Conservation (phyloP, 2,329 filamentous ascomycete species). For the Paracamarosporium sp. region DNA sequence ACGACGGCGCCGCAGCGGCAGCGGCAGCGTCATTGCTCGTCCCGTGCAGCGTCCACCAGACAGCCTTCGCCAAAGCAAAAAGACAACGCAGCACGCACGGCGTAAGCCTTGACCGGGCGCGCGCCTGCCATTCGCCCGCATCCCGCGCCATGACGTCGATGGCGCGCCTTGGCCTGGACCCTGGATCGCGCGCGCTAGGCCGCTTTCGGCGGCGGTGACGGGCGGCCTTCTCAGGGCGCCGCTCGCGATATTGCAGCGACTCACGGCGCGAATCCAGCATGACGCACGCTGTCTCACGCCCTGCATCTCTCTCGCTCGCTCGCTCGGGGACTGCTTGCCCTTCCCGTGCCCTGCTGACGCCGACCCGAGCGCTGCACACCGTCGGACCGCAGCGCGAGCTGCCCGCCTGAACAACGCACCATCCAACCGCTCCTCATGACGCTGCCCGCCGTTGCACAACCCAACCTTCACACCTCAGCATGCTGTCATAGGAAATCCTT, state of each 20-base stretch:
- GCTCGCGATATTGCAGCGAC: background rate
- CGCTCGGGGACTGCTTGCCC: too few species aligned
- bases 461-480: too few species aligned
- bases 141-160: background rate
- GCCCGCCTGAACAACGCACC: too few species aligned
- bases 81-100: conserved; percentile 1
- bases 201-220: background rate
- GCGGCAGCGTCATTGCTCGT: background rate
- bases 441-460: too few species aligned
- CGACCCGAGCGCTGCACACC: too few species aligned
- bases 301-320: background rate
- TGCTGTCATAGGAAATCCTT: background rate
- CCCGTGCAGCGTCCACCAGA: background rate
- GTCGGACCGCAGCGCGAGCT: too few species aligned
- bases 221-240: background rate
- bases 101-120: background rate
- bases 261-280: background rate
- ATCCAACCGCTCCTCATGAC: too few species aligned
- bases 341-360: too few species aligned
- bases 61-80: background rate
- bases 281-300: background rate
- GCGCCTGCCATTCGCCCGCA: conserved; percentile 1
- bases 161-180: conserved; percentile 10
- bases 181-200: background rate
- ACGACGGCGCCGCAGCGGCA: background rate